Base-by-base conservation (phyloP, 257 asterid species). In the Penstemon newberryi region DNA sequence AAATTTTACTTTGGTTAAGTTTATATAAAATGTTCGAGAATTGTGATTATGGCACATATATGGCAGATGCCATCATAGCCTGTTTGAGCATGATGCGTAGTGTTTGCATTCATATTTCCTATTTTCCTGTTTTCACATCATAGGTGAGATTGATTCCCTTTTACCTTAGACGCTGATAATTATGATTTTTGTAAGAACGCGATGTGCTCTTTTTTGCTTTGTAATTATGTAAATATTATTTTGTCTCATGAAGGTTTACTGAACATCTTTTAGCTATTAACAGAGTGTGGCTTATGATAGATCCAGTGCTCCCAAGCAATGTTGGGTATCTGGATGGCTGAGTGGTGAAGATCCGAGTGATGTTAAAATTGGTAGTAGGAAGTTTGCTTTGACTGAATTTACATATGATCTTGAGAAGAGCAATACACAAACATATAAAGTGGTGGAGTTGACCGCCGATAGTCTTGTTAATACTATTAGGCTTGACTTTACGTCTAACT, bases 211-310 rank as follows among this genome's bases (percentile, higher is more conserved):
- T 25, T 25, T 25, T 25, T 25, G 33, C 33, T 2, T 25, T 25
- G 33, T 25, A 25, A 25, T 25, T 25, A 25, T 25, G 33, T 1
- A 25, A 25, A 25, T 25, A 2, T 25, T 25, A 25, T 25, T 25
- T 2, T 25, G 4, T 6, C n/a, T 11, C 67, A 33, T 25, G 13
- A 60, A 56, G 15, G 5, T 37, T 15, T 40, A 41, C 62, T 11
- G 8, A 57, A 70, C 73, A 50, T 67, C 56, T 62, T 39, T 78
- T n/a, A 72, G 19, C 47, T 52, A 12, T 74, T 75, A 49, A 70
- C 91, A 92, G 99, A 83, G 89, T 33, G 99, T 88, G 65, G 96
- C 99, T 10, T 90, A 82, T 75, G 96, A 93, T 74, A 83, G 96
- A 77, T 81, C 99, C 46, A 90, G 99, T 76, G 97, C 99, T 70